Conservation (phyloP, 495 filamentous ascomycete genomes). For the Neurospora discreta region DNA sequence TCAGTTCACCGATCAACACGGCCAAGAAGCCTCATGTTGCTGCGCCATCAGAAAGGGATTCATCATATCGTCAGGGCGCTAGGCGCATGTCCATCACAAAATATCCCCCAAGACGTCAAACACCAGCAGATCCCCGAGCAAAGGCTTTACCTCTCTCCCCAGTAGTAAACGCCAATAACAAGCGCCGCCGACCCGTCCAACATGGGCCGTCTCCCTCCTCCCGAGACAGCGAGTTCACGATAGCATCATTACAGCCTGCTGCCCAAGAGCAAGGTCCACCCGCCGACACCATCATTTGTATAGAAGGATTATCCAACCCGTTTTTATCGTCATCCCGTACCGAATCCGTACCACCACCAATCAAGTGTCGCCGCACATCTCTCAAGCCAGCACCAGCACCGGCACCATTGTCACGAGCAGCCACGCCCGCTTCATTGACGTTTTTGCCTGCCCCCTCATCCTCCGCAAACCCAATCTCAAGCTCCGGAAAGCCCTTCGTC, state of each 20-base stretch:
- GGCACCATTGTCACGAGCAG: constrained; percentile 8
- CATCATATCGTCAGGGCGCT: background rate
- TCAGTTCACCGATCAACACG: background rate
- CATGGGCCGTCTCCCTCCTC: background rate
- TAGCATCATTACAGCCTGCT: background rate
- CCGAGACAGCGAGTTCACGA: background rate
- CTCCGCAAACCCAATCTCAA: background rate
- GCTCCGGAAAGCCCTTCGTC: constrained; percentile 5
- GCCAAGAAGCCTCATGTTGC: background rate
- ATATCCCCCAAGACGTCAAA: background rate
- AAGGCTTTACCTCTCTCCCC: constrained; percentile 13
- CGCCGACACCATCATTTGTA: background rate
- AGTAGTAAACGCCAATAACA: background rate
- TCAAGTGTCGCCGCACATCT: constrained; percentile 14
- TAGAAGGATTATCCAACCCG: background rate
- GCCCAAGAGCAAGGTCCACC: background rate
- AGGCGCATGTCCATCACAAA: background rate
- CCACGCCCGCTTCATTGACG: constrained; percentile 25
- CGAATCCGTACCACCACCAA: constrained; percentile 26
- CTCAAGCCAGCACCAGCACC: background rate
- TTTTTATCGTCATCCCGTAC: constrained; percentile 13
- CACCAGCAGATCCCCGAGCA: background rate
- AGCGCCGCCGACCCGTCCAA: background rate
- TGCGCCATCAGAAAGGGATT: background rate
- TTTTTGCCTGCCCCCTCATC: constrained; percentile 12